Evolutionary conservation across 2,329 filamentous ascomycete genomes (phyloP), one percentile per base, ranked within the genome.

Genomic region (Nothophaeocryptopus gaeumannii): DNA sequence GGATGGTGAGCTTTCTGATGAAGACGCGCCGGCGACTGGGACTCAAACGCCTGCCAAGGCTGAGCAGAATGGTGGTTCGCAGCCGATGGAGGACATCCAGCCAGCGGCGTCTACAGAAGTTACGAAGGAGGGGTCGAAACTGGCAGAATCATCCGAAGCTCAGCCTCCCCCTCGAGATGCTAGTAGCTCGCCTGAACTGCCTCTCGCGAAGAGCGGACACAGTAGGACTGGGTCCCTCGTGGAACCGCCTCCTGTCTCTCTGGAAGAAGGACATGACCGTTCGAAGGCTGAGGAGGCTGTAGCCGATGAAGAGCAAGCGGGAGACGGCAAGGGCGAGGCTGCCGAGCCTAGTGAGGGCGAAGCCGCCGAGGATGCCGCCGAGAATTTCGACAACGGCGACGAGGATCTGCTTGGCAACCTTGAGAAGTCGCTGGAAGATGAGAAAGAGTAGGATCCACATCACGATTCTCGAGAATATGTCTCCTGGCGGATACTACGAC

Each of bases 111-210:
- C 43, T 26, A 55, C 16, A 42, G 8, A 14, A 42, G 39, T 46
- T 39, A 38, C 45, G 30, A 44, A 53, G 29, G 37, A 39, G 39
- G 30, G 39, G 16, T 36, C 58, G 11, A 20, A 33, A 15, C 32
- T 39, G 5, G 56, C 58, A 42, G 47, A 50, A 39, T 32, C 48
- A 9, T 26, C 20, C 7, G 20, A 26, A 26, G 20, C 20, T 26
- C 20, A 26, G 7, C 20, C 20, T 13, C 39, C 9, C 30, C 13
- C 56, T 35, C 54, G 55, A 26, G 70, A 72, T 39, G 56, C 62
- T 2, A 71, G 70, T 1, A 74, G 68, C 53, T 74, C 72, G 3
- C 70, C 72, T 13, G 72, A 74, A 14, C 54, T 72, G 26, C 72
- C 72, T n/a, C 57, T 74, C 1, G 66, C 65, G 7, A 65, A 67